Percentiles rank a stretch among this genome's conserved stretches.
Evolutionary conservation across 2,329 filamentous ascomycete genomes (phyloP).

Genomic region (Aureobasidium sp.): DNA sequence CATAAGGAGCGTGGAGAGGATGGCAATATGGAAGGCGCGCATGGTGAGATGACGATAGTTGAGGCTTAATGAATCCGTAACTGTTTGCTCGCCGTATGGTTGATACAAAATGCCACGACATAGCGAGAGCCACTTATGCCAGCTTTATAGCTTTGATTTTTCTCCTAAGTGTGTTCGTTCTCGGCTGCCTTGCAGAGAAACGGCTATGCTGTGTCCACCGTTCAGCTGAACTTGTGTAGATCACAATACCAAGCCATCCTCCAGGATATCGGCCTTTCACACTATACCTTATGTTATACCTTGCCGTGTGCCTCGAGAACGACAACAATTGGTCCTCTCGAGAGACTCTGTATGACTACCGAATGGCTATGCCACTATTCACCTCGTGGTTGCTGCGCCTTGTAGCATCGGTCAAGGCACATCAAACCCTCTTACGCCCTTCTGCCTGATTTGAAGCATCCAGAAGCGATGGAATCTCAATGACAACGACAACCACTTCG

Average conservation of each 20-base stretch:
- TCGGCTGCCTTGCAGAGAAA: neutral
- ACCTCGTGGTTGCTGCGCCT: neutral
- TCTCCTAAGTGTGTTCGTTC: neutral
- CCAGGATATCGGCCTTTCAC: neutral
- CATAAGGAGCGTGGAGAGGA: neutral
- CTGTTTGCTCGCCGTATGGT: neutral
- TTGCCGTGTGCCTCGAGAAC: neutral
- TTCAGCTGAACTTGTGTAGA: neutral
- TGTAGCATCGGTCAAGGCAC: neutral
- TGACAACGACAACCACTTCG: neutral
- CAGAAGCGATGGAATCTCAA: neutral
- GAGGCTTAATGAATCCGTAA: neutral
- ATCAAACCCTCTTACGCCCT: neutral
- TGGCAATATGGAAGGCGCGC: neutral
- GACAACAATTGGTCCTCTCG: neutral
- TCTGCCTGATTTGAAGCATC: neutral
- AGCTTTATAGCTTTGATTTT: neutral
- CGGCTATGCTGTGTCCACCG: neutral
- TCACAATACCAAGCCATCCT: conserved; percentile 3
- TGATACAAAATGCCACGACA: neutral
- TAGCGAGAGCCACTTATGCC: neutral
- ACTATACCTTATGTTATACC: neutral
- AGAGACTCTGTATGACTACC: neutral
- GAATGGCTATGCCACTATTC: neutral
- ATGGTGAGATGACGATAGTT: neutral